Evolutionary conservation across 371 early-diverging fungal species (phyloP).

Genomic region (Smittium culicis): DNA sequence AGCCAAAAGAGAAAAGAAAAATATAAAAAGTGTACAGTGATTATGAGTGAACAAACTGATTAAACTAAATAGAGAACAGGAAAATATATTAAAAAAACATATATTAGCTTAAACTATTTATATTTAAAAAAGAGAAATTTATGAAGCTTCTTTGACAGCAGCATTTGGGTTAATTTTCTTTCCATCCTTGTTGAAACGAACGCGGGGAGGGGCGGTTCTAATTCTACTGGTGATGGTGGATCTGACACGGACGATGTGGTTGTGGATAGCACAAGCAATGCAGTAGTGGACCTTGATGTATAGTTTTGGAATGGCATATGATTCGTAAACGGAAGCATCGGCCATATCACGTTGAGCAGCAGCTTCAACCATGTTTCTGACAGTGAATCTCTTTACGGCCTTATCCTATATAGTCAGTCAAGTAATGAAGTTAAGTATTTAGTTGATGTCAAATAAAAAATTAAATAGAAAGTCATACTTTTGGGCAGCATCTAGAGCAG

Average conservation of each 20-base stretch:
- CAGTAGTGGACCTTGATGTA: constrained; percentile 97
- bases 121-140: neutral
- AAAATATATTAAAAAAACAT: no score
- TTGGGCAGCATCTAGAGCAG: no score
- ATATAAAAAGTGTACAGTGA: no score
- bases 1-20: no score
- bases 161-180: constrained; percentile 37
- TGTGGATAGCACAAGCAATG: constrained; percentile 97
- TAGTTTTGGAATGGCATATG: constrained; percentile 94
- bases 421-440: no score
- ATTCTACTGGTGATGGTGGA: constrained; percentile 78
- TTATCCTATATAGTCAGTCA: constrained; percentile 60
- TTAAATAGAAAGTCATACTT: no score
- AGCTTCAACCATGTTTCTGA: constrained; percentile 96
- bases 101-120: no score
- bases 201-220: constrained; percentile 84
- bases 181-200: constrained; percentile 56
- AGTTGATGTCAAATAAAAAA: no score
- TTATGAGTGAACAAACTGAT: no score
- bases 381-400: constrained; percentile 96
- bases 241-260: constrained; percentile 93
- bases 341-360: constrained; percentile 95
- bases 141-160: constrained; percentile 3
- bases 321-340: constrained; percentile 90
- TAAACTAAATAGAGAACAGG: no score